A percentile compares a stretch with the other conserved stretches of the same genome.
Evolutionary conservation across 495 filamentous ascomycete species (phyloP).

Genomic region (Hamigera avellanea): DNA sequence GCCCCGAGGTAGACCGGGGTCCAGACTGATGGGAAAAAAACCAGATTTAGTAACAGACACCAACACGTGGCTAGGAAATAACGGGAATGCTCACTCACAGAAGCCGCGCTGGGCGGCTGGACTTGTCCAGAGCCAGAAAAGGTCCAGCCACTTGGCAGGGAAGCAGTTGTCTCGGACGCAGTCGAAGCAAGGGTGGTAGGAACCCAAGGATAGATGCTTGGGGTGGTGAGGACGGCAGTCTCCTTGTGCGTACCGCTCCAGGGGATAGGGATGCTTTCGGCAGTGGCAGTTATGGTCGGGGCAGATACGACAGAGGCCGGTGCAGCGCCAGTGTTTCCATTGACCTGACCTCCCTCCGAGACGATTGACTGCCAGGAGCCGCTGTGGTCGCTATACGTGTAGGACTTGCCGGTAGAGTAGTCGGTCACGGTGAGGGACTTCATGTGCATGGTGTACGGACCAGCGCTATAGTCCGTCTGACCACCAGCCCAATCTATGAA

Average conservation of each 20-base stretch:
- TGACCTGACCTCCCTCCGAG: slow-evolving; percentile 59
- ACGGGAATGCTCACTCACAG: slow-evolving; percentile 37
- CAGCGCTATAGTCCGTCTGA: slow-evolving; percentile 61
- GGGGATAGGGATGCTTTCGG: slow-evolving; percentile 43
- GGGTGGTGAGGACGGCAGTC: slow-evolving; percentile 34
- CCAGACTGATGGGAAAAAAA: slow-evolving; percentile 24
- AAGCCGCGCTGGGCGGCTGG: slow-evolving; percentile 32
- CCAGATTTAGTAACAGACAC: slow-evolving; percentile 15
- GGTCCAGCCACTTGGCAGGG: slow-evolving; percentile 61
- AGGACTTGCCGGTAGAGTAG: slow-evolving; percentile 79
- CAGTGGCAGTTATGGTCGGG: slow-evolving; percentile 43
- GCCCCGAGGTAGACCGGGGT: slow-evolving; percentile 36
- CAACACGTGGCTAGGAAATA: slow-evolving; percentile 3
- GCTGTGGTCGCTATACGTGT: slow-evolving; percentile 63
- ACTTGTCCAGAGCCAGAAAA: slow-evolving; percentile 57
- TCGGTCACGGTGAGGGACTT: slow-evolving; percentile 67
- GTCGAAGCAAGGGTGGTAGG: slow-evolving; percentile 27
- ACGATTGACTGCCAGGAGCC: slow-evolving; percentile 74
- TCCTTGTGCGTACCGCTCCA: slow-evolving; percentile 55
- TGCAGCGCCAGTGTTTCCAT: slow-evolving; percentile 32
- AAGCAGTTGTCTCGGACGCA: slow-evolving; percentile 24
- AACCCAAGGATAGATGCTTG: slow-evolving; percentile 53
- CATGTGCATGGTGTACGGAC: slow-evolving; percentile 78
- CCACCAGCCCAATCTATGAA: slow-evolving; percentile 70
- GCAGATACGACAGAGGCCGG: slow-evolving; percentile 28